Evolutionary conservation across 768 basidiomycete species (phyloP).

Genomic region (Hydnomerulius pinastri): DNA sequence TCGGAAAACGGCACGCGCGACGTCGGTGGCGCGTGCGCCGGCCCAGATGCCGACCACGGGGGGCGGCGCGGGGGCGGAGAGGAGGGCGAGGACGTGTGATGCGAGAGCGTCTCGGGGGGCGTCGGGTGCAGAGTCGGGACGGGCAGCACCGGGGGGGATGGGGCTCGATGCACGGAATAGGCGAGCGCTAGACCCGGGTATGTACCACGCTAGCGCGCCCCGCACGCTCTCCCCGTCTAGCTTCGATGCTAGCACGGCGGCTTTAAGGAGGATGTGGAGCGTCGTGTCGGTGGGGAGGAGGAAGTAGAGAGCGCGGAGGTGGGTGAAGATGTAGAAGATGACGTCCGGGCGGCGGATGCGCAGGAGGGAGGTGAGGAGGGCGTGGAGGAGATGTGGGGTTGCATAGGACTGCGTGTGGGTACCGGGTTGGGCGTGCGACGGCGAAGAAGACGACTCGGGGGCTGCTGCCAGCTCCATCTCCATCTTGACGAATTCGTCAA

Average conservation of each 20-base stretch:
- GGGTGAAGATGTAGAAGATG: constrained; percentile 69
- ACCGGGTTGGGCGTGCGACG: not conserved
- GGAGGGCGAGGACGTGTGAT: constrained; percentile 10
- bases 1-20: constrained; percentile 53
- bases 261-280: constrained; percentile 60
- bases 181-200: too few species aligned
- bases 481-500: constrained; percentile 42
- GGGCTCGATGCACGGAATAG: too few species aligned
- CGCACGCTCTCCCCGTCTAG: constrained; percentile 54
- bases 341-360: constrained; percentile 59
- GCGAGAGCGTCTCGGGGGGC: constrained; percentile 13
- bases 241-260: constrained; percentile 54
- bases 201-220: constrained; percentile 42
- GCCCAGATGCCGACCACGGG: constrained; percentile 47
- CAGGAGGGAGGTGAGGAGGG: constrained; percentile 50
- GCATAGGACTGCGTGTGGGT: constrained; percentile 14
- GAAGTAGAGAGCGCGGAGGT: constrained; percentile 58
- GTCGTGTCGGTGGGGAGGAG: constrained; percentile 55
- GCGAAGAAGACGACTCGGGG: not conserved
- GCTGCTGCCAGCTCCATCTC: constrained; percentile 11
- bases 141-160: too few species aligned
- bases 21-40: constrained; percentile 45
- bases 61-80: constrained; percentile 25
- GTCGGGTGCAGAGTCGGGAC: too few species aligned
- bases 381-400: constrained; percentile 36